Base-by-base conservation (phyloP, 106 monocot genomes). In the Iris macrosiphon region DNA sequence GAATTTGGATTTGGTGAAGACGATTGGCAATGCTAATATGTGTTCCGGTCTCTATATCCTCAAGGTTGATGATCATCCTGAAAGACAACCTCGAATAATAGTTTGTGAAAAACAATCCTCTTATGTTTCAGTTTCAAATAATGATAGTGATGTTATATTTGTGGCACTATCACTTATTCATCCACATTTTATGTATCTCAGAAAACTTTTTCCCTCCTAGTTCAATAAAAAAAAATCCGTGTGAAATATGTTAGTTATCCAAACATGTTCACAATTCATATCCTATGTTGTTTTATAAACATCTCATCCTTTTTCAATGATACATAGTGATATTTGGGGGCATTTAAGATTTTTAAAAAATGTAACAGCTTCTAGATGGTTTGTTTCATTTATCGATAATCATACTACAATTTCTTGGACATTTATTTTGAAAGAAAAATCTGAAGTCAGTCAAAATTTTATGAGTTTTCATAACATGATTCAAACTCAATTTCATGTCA, bases 301-400 rank as follows among this genome's bases (percentile, higher is more conserved):
- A 35, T 6, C 34, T 35, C 34, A 35, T 35, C 34, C 34, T 35
- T 35, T n/a, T n/a, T 30, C 27, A 9, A 27, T 30, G 28, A 52
- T 52, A 1, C 52, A 52, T 29, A 52, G 1, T 21, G 34, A 35
- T 35, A 21, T 55, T 21, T 35, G 35, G 19, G 33, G 17, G 17
- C 6, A 17, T 55, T 33, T 35, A 35, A 55, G 11, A 55, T n/a
- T n/a, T n/a, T 55, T 2, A 35, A 21, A n/a, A 38, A 55, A 55
- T 35, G 9, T 35, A 7, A 35, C 55, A 20, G 55, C 20, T n/a
- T 6, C 55, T 33, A 55, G 55, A 16, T 55, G 35, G 55, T 55
- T 55, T 21, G 19, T 38, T 7, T 35, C 34, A 34, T 55, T 55
- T 17, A 21, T 55, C 9, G 55, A 34, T 37, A 33, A 55, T 21